Percentiles rank a stretch among this genome's conserved stretches.
Conservation (phyloP, 1,139 yeast species). For the Hemisphaericaspora xylanilytica region DNA sequence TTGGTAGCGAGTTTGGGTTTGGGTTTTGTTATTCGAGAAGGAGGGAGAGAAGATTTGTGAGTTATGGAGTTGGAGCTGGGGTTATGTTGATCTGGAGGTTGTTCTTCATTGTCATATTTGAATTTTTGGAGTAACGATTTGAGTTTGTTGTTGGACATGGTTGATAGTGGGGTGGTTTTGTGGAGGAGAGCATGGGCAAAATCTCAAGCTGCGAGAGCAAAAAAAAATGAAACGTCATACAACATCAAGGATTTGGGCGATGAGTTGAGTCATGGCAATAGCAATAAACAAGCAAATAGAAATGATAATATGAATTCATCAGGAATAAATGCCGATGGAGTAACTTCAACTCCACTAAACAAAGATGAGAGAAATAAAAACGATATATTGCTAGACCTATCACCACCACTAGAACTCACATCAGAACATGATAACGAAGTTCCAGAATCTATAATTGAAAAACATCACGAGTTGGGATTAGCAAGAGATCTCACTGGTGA, state of each 20-base stretch:
- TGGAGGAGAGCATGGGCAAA: no score
- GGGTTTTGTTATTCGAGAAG: constrained; percentile 1
- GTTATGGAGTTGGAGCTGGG: neutral
- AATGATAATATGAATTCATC: neutral
- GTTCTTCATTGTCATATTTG: constrained; percentile 12
- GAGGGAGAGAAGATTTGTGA: neutral
- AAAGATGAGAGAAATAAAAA: neutral
- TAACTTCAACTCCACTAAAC: neutral
- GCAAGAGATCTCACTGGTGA: constrained; percentile 26
- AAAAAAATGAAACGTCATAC: no score
- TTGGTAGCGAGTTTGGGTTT: constrained; percentile 1
- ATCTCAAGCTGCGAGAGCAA: no score
- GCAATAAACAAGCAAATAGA: neutral
- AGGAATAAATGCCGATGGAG: neutral
- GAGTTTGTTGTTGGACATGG: constrained; percentile 9
- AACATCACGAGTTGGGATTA: constrained; percentile 34
- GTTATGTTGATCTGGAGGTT: no score
- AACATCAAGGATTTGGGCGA: no score
- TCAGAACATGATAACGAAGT: neutral
- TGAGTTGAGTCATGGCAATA: no score
- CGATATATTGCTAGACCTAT: neutral
- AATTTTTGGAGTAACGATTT: constrained; percentile 19
- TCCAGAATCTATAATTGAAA: constrained; percentile 19
- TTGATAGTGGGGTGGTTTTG: no score
- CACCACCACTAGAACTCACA: neutral